These are phyloP conservation scores for Hydnomerulius pinastri DNA, from an alignment of 768 basidiomycete species.

Conservation along the genomic window DNA sequence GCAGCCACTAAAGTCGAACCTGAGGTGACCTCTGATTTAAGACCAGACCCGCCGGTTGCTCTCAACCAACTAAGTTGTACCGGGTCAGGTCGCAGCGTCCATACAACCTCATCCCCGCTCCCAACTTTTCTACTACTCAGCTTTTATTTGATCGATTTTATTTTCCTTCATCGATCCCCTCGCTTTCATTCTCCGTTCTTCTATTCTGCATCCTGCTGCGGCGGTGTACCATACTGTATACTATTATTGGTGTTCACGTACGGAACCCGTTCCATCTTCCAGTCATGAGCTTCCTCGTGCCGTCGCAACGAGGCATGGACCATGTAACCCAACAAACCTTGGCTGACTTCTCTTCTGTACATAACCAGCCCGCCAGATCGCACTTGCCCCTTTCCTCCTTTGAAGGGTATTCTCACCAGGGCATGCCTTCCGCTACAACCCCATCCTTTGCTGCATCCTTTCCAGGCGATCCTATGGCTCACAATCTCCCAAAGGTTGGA, in stretches of 20 bases:
- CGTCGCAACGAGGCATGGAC: slow-evolving; percentile 34
- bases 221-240: slow-evolving; percentile 17
- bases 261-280: slow-evolving; percentile 22
- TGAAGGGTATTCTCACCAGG: slow-evolving; percentile 35
- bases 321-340: slow-evolving; percentile 25
- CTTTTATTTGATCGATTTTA: slow-evolving; percentile 17
- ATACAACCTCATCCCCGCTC: slow-evolving; percentile 3
- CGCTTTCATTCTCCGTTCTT: slow-evolving; percentile 20
- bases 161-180: slow-evolving; percentile 14
- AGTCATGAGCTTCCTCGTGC: slow-evolving; percentile 37
- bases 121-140: neutral
- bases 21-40: neutral
- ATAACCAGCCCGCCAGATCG: slow-evolving; percentile 35
- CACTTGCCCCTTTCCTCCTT: slow-evolving; percentile 41
- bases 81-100: neutral
- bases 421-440: slow-evolving; percentile 31
- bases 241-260: slow-evolving; percentile 23
- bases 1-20: slow-evolving; percentile 24
- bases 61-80: neutral
- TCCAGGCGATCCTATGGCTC: slow-evolving; percentile 37
- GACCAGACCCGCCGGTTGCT: slow-evolving; percentile 5
- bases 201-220: slow-evolving; percentile 2
- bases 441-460: slow-evolving; percentile 29
- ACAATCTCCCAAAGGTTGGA: slow-evolving; percentile 56
- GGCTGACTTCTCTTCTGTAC: slow-evolving; percentile 29